phyloP scores from a whole-genome alignment of 2,329 filamentous ascomycete species.

The Diaporthe vaccinii region DNA sequence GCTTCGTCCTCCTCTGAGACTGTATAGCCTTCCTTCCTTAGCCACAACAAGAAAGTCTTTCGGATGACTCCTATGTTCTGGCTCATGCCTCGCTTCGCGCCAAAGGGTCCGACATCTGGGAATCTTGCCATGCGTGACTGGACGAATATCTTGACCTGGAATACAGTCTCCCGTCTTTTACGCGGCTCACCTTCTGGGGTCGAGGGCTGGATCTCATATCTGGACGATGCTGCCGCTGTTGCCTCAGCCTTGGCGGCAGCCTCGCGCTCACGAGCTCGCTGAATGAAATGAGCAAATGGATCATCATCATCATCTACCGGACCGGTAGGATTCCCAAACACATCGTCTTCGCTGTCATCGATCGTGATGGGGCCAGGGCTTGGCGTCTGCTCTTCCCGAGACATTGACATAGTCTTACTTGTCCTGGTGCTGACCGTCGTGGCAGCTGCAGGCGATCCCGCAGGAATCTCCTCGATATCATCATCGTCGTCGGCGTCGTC shows the following conservation, averaged over 20 bases:
- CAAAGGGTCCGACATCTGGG: conserved; percentile 37
- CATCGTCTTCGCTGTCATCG: conserved; percentile 42
- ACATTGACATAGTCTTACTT: conserved; percentile 30
- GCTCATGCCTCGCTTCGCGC: conserved; percentile 32
- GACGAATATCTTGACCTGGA: conserved; percentile 72
- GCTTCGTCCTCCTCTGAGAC: conserved; percentile 53
- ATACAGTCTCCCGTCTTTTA: conserved; percentile 1
- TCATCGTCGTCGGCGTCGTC: conserved; percentile 44
- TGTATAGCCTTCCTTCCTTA: background rate
- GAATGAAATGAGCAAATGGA: conserved; percentile 61
- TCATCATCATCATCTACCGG: conserved; percentile 57
- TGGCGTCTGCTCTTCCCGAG: conserved; percentile 21
- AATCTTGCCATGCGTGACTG: conserved; percentile 71
- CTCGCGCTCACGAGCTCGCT: conserved; percentile 55
- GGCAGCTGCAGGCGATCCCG: background rate
- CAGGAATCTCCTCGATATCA: conserved; percentile 31
- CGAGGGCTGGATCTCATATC: conserved; percentile 35
- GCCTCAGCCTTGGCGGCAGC: conserved; percentile 45
- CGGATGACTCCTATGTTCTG: conserved; percentile 36
- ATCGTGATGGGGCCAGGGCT: conserved; percentile 41
- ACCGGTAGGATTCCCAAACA: conserved; percentile 5
- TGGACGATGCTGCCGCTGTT: conserved; percentile 43
- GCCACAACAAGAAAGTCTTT: conserved; percentile 10
- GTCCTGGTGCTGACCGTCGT: conserved; percentile 28
- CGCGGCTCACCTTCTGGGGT: background rate